Conservation (phyloP, 768 basidiomycete species). For the Collybiopsis confluens region DNA sequence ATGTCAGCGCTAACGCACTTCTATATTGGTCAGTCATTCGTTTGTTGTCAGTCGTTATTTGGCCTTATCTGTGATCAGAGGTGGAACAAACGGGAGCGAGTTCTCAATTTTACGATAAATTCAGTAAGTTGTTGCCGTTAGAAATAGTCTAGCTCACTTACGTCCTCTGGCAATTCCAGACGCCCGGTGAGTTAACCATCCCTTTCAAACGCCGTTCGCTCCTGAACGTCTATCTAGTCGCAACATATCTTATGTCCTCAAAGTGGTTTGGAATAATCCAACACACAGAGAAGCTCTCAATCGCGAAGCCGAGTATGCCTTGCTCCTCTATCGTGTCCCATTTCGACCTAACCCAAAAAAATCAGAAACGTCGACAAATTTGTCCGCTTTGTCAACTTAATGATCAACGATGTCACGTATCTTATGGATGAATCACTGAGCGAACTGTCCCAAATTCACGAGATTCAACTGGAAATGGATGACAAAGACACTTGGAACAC, state of each 20-base stretch:
- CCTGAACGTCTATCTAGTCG: constrained; percentile 44
- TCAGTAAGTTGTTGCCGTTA: constrained; percentile 53
- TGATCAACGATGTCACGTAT: constrained; percentile 99
- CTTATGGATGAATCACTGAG: constrained; percentile 94
- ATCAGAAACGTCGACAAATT: constrained; percentile 86
- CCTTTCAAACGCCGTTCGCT: not conserved
- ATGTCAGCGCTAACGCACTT: constrained; percentile 91
- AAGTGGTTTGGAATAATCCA: constrained; percentile 89
- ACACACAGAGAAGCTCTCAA: constrained; percentile 84
- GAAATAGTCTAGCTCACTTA: constrained; percentile 5
- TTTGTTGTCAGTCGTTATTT: no score
- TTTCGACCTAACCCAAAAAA: constrained; percentile 2
- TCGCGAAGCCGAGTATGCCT: constrained; percentile 65
- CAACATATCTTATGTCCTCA: constrained; percentile 84
- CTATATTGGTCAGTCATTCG: constrained; percentile 71
- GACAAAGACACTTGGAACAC: constrained; percentile 68
- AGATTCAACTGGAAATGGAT: constrained; percentile 82
- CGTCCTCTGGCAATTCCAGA: constrained; percentile 34
- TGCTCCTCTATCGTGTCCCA: not conserved
- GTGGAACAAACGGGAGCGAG: constrained; percentile 97
- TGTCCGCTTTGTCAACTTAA: constrained; percentile 91
- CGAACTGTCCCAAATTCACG: constrained; percentile 84
- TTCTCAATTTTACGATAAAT: constrained; percentile 99
- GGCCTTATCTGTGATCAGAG: constrained; percentile 47
- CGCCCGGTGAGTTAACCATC: constrained; percentile 38